Evolutionary conservation across 129 eudicot genomes (phyloP), one percentile per base, ranked within the genome.

Genomic region (Lactuca saligna): DNA sequence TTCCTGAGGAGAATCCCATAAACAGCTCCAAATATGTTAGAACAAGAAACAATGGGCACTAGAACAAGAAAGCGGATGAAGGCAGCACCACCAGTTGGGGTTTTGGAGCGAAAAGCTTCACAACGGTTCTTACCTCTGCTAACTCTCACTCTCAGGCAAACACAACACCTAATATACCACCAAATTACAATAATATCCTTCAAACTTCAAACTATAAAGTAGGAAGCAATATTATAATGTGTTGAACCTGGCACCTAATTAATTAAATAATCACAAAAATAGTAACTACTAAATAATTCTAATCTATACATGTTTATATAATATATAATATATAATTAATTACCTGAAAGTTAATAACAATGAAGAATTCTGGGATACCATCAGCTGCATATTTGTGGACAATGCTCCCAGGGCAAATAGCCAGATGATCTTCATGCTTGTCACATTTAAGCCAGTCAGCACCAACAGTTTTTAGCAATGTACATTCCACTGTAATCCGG

Each of bases 381-480:
- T 74, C 79, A 5, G 81, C 88, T 12, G 95, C 96, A 71, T 75
- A 82, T 82, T 78, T 85, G 91, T 88, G 88, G 62, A 88, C 96
- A 13, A 88, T 85, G 76, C 84, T 74, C 34, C 91, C 91, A 46
- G 82, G 83, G 17, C 91, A 79, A 59, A 75, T 70, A 73, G 81
- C 91, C 69, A 85, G 84, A 79, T 85, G 86, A 70, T 85, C 91
- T 82, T 85, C 96, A 33, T 85, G 82, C 65, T 88, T 88, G 73
- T 85, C 81, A 42, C 91, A 85, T 78, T 71, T 85, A 49, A 85
- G 33, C 88, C 81, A 88, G 69, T 85, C 96, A 32, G 81, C 83
- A 48, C 70, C 96, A 38, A 82, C 88, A 61, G 82, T 74, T 80
- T 88, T 74, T 77, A 85, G 59, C 75, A 85, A 69, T 17, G 85